Evolutionary conservation across 805 yeast genomes (phyloP), one percentile per base, ranked within the genome.

Genomic region (Wickerhamiella azymoides): DNA sequence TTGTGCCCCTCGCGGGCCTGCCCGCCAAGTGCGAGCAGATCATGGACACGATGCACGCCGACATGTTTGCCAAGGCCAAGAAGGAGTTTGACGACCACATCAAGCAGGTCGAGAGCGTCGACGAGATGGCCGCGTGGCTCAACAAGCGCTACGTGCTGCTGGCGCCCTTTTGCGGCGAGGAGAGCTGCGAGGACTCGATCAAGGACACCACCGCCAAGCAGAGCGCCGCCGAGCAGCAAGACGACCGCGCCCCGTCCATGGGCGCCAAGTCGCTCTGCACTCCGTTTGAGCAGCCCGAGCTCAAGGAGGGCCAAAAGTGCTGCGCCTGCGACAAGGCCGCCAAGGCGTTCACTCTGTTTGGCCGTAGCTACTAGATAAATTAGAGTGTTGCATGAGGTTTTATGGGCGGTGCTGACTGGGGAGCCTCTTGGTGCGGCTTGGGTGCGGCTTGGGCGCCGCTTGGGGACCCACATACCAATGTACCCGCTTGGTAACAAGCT

Each of bases 261-360:
- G 99, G 99, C 62, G 99, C 99, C 54, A 92, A 92, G 72, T 82
- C 95, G 17, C 73, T 92, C 66, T 92, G 99, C 76, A 88, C 88
- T 64, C 98, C 98, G 54, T 79, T 79, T 61, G 82, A 84, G 35
- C 97, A 89, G 71, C 96, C 95, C 49, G 76, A 69, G 58, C 74
- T 89, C 65, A 76, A 76, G 63, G 68, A 64, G 54, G 89, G 80
- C 56, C 84, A 85, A 54, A 80, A 79, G 65, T 93, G 98, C 78
- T 80, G 85, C 52, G 81, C 70, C 59, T 92, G 97, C 74, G 83
- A 73, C 52, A 70, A 67, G 56, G 65, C 68, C 38, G 98, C 99
- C 36, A 63, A 76, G 51, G 74, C 76, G 61, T 92, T 82, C 74
- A 82, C 94, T 58, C 77, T 92, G 89, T 92, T 92, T 61, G 99